phyloP scores from a whole-genome alignment of 768 basidiomycete genomes.

The Boletus edulis region DNA sequence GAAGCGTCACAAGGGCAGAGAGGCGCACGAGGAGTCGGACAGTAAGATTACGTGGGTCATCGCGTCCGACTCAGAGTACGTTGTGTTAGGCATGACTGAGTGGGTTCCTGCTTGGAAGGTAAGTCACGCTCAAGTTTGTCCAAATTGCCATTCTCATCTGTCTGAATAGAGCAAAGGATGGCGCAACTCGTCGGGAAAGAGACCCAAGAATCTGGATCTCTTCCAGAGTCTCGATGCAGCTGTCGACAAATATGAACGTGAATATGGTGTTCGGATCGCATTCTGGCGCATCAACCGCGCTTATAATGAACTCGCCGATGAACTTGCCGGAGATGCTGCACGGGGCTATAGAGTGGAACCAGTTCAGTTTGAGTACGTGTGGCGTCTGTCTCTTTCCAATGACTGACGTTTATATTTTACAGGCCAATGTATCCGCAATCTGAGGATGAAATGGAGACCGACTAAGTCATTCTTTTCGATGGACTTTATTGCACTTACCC shows the following conservation, averaged over 20 bases:
- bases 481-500: neutral
- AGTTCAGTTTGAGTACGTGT: constrained; percentile 1
- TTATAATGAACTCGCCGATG: constrained; percentile 13
- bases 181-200: constrained; percentile 6
- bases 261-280: constrained; percentile 6
- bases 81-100: constrained; percentile 35
- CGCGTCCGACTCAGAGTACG: constrained; percentile 36
- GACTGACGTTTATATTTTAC: neutral
- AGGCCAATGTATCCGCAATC: constrained; percentile 1
- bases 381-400: too few species aligned
- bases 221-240: constrained; percentile 9
- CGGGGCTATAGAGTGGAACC: constrained; percentile 1
- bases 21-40: neutral
- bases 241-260: constrained; percentile 2
- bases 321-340: constrained; percentile 7
- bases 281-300: constrained; percentile 15
- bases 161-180: constrained; percentile 2
- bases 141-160: neutral
- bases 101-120: constrained; percentile 37
- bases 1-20: neutral
- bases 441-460: neutral
- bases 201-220: constrained; percentile 18
- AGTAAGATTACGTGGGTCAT: constrained; percentile 17
- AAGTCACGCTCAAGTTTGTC: neutral
- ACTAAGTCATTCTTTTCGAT: neutral